Evolutionary conservation across 2,329 filamentous ascomycete species (phyloP).

Genomic region (Hypoxylon sp.): DNA sequence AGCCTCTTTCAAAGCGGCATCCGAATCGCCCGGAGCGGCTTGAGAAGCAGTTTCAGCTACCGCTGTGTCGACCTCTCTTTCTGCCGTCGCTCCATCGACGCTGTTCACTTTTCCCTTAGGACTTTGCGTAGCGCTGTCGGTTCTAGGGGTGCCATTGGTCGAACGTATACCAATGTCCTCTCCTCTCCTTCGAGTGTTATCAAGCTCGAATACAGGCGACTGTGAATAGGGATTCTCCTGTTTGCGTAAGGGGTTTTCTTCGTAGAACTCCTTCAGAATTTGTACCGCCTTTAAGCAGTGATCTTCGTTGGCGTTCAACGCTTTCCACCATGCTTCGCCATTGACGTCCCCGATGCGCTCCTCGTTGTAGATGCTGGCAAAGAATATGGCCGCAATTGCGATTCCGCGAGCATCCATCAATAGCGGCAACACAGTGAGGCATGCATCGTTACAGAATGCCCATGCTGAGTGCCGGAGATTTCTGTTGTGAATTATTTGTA

Average conservation of each 20-base stretch:
- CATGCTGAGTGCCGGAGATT: constrained; percentile 87
- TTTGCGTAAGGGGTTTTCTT: constrained; percentile 74
- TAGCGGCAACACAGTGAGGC: constrained; percentile 86
- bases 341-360: constrained; percentile 82
- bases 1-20: constrained; percentile 53
- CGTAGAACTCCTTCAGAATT: constrained; percentile 79
- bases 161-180: constrained; percentile 64
- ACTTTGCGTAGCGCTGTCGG: constrained; percentile 66
- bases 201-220: constrained; percentile 70
- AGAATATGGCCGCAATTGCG: constrained; percentile 88
- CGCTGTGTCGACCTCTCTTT: constrained; percentile 49
- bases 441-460: constrained; percentile 94
- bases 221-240: constrained; percentile 66
- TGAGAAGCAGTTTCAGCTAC: constrained; percentile 57
- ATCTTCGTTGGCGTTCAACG: constrained; percentile 78
- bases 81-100: constrained; percentile 55
- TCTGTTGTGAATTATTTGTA: constrained; percentile 84
- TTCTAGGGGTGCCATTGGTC: constrained; percentile 64
- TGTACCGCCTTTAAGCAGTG: constrained; percentile 82
- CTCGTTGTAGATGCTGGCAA: constrained; percentile 81
- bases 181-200: constrained; percentile 66
- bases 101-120: constrained; percentile 61
- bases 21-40: constrained; percentile 53
- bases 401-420: constrained; percentile 85
- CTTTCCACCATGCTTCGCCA: constrained; percentile 89